Conservation (phyloP, 1,139 yeast species). For the Sugiyamaella japonica region DNA sequence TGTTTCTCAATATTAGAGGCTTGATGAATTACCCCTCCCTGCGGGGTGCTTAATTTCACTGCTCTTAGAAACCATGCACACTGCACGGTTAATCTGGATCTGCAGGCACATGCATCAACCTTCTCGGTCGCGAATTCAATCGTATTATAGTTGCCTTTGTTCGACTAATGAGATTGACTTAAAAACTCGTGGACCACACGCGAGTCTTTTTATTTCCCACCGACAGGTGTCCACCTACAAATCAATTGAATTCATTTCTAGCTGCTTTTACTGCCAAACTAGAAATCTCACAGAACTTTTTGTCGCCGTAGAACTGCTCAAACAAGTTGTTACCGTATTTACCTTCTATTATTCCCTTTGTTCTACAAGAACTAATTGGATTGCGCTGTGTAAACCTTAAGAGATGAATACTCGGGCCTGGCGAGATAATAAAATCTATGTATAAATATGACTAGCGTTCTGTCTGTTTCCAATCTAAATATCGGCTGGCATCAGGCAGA, state of each 20-base stretch:
- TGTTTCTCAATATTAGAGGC: neutral
- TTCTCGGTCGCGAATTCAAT: neutral
- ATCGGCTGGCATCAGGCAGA: neutral
- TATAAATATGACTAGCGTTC: neutral
- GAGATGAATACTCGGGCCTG: neutral
- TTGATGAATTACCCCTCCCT: neutral
- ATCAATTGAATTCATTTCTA: neutral
- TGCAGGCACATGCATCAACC: neutral
- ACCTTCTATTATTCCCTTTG: neutral
- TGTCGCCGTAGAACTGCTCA: too few species aligned
- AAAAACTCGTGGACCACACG: neutral
- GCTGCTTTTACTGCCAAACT: too few species aligned
- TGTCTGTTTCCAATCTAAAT: neutral
- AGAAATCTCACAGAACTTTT: too few species aligned
- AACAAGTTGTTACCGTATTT: too few species aligned
- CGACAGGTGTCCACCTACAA: neutral
- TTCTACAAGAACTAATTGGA: neutral
- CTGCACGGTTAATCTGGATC: neutral
- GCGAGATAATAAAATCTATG: neutral
- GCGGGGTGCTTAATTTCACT: neutral
- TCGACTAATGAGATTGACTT: neutral
- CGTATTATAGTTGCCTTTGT: neutral
- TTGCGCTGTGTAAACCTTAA: constrained; percentile 4
- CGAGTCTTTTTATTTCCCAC: neutral
- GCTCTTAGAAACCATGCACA: neutral